A percentile compares a stretch with the other conserved stretches of the same genome.
Conservation (phyloP, 2,329 filamentous ascomycete genomes). For the Fusarium sp. region DNA sequence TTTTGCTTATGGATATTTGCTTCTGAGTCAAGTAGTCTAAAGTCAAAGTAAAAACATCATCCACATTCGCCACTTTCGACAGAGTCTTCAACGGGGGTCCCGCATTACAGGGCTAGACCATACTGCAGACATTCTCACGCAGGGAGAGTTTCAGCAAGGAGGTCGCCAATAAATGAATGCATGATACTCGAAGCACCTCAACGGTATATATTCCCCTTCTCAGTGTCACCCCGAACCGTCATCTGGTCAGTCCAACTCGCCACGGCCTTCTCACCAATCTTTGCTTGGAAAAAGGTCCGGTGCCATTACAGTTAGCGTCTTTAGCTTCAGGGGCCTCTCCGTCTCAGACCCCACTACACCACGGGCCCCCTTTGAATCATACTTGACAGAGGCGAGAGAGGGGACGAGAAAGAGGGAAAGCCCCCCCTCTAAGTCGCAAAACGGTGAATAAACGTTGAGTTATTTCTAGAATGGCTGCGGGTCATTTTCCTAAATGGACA, state of each 20-base stretch:
- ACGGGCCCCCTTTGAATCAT: background rate
- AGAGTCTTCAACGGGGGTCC: background rate
- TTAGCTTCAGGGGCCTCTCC: background rate
- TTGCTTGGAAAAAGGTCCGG: slow-evolving; percentile 1
- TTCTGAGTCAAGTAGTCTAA: background rate
- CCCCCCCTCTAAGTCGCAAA: background rate
- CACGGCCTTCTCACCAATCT: background rate
- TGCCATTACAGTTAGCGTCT: background rate
- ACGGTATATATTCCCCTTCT: background rate
- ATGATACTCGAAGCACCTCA: background rate
- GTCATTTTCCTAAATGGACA: background rate
- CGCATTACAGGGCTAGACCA: background rate
- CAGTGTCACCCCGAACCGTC: background rate
- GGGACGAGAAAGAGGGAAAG: background rate
- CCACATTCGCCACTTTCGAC: background rate
- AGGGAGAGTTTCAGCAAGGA: background rate
- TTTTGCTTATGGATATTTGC: background rate
- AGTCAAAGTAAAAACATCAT: background rate
- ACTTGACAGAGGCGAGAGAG: background rate
- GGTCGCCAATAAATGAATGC: background rate
- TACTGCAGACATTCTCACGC: background rate
- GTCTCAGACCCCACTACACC: background rate
- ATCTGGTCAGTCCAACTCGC: background rate
- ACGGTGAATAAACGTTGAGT: background rate
- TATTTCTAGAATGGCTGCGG: background rate